Evolutionary conservation across 2,329 filamentous ascomycete species (phyloP), one percentile per base, ranked within the genome.

Genomic region (Emergomyces africanus): DNA sequence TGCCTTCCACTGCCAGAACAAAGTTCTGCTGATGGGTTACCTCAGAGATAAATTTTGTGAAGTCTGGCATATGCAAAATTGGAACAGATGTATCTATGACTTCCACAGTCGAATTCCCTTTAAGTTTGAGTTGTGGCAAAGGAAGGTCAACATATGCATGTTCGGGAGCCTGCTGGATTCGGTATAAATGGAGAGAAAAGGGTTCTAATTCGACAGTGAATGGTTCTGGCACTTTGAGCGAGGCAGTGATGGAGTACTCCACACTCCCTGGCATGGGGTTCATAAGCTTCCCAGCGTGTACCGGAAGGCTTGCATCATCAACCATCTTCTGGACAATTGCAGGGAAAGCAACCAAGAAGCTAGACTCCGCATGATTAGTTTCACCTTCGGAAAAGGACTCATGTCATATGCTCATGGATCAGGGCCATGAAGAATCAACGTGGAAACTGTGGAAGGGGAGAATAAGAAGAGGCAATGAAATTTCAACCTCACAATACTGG

Each of bases 141-240:
- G 49, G n/a, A 1, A 66, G 57, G 1, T 35, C 54, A 4, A 66
- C 25, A 51, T 65, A 68, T 15, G 64, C 58, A 8, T 62, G 18
- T 10, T 63, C 57, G 1, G 64, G 64, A 2, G 66, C 64, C 1
- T 71, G 70, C 0, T 72, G 68, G 28, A 71, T 69, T 66, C 77
- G 77, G 64, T 77, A 78, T 1, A 79, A 64, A 12, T 68, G 66
- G 3, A 80, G 64, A 3, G 67, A 66, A 46, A 77, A 62, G 0
- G 76, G 69, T 30, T 76, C 70, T 0, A 61, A 62, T 10, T 42
- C 57, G 30, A 66, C 62, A 1, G 46, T 56, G n/a, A 67, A 56
- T 1, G 62, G 64, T 12, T 54, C 12, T 0, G 66, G 66, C 5
- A 68, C 55, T 1, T 54, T 62, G 12, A 68, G 50, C 1, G 63